Percentiles rank a stretch among this genome's conserved stretches.
Evolutionary conservation across 169 alveolate species (phyloP).

Genomic region (Condylostoma magnum): DNA sequence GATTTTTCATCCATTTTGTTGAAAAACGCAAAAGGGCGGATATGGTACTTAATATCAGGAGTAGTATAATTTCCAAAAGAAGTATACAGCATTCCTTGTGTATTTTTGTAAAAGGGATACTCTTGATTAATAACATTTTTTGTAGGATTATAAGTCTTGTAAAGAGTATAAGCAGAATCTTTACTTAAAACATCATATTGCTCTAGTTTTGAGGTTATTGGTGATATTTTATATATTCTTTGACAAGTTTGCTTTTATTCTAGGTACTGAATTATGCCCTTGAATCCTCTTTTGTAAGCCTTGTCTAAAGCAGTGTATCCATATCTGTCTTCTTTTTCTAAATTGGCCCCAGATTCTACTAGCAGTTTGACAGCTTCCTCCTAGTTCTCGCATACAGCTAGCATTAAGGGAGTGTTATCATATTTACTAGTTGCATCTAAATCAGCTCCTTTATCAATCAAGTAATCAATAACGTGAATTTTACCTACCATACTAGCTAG

Average conservation of each 20-base stretch:
- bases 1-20: not conserved
- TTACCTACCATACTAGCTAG: slow-evolving; percentile 12
- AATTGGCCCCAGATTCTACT: slow-evolving; percentile 1
- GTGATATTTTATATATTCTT: not conserved
- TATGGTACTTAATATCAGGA: not conserved
- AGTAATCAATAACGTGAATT: not conserved
- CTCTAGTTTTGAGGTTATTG: not conserved
- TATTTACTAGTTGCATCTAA: not conserved
- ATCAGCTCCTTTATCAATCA: not conserved
- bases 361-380: not conserved
- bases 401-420: slow-evolving; percentile 29
- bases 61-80: not conserved
- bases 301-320: slow-evolving; percentile 11
- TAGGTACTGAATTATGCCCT: not conserved
- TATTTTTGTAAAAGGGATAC: slow-evolving; percentile 14
- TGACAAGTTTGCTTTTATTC: not conserved
- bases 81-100: slow-evolving; percentile 1
- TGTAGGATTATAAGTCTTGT: not conserved
- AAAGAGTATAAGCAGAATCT: not conserved
- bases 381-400: not conserved
- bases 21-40: not conserved
- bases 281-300: slow-evolving; percentile 1
- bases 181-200: not conserved
- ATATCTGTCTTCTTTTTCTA: not conserved
- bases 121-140: not conserved